phyloP scores from a whole-genome alignment of 2,329 filamentous ascomycete species.

The Trichophyton rubrum region DNA sequence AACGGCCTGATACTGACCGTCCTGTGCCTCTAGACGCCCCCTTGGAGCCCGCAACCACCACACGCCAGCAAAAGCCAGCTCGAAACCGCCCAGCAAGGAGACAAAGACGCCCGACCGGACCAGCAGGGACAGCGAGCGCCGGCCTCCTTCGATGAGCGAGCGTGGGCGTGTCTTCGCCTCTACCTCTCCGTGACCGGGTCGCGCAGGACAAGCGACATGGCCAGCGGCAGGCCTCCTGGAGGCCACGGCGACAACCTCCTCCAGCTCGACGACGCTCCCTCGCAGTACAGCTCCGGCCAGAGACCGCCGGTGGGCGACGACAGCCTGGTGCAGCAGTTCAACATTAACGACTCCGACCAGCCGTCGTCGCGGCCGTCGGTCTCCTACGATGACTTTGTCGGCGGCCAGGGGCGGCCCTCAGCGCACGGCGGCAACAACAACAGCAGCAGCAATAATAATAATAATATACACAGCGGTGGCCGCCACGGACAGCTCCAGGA shows the following conservation, averaged over 20 bases:
- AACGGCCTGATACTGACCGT: not conserved
- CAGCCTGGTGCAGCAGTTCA: conserved; percentile 62
- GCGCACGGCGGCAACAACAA: conserved; percentile 31
- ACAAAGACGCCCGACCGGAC: not conserved
- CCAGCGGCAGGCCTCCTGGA: conserved; percentile 43
- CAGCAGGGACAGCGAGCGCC: not conserved
- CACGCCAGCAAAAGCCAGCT: no score
- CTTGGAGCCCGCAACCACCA: not conserved
- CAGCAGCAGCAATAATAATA: conserved; percentile 19
- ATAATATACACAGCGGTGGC: conserved; percentile 13
- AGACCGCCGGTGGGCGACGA: conserved; percentile 70
- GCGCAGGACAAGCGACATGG: conserved; percentile 27
- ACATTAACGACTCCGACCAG: conserved; percentile 53
- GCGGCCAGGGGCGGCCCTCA: conserved; percentile 43
- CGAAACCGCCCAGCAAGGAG: no score
- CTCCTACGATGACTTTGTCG: conserved; percentile 91
- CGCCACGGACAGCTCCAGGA: not conserved
- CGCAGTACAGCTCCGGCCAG: conserved; percentile 59
- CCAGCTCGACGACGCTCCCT: conserved; percentile 28
- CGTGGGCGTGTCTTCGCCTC: conserved; percentile 21
- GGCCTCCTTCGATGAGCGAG: conserved; percentile 27
- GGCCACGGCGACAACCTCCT: conserved; percentile 30
- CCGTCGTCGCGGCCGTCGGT: conserved; percentile 64
- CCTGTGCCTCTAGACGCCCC: not conserved
- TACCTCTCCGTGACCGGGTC: conserved; percentile 17